Evolutionary conservation across 2,329 filamentous ascomycete genomes (phyloP).

Genomic region (Zymoseptoria passerinii): DNA sequence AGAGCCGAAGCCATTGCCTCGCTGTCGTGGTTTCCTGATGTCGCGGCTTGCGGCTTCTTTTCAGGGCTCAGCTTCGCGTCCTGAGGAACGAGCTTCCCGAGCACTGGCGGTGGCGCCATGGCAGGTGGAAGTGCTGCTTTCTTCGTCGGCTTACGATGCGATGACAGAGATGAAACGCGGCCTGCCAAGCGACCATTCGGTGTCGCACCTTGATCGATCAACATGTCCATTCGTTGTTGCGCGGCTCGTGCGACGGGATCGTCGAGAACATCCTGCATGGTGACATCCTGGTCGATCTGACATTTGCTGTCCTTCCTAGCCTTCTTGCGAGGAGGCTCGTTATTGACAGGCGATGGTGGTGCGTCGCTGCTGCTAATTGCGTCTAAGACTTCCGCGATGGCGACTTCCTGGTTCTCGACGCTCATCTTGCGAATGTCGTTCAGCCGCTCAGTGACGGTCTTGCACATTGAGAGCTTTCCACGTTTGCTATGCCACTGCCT

Average conservation of each 20-base stretch:
- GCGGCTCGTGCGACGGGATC: constrained; percentile 1
- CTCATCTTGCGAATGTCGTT: constrained; percentile 1
- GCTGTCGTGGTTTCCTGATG: background rate
- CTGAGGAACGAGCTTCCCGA: background rate
- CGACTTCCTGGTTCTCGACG: background rate
- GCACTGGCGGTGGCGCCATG: background rate
- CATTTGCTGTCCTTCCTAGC: background rate
- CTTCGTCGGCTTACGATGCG: constrained; percentile 1
- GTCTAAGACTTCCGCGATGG: background rate
- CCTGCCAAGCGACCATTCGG: constrained; percentile 5
- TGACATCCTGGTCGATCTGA: background rate
- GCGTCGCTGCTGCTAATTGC: background rate
- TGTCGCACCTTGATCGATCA: constrained; percentile 7
- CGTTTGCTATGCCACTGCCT: background rate
- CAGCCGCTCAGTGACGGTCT: constrained; percentile 3
- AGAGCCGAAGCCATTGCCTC: background rate
- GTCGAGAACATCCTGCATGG: background rate
- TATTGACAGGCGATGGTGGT: background rate
- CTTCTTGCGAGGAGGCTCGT: background rate
- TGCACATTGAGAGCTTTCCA: background rate
- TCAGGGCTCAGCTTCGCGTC: background rate
- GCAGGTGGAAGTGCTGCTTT: background rate
- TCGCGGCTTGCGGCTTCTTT: background rate
- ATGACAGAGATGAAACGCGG: constrained; percentile 6
- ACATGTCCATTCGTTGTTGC: constrained; percentile 3